Percentiles rank a stretch among this genome's conserved stretches.
Evolutionary conservation across 441 rosid genomes (phyloP).

Genomic region (Populus tomentosa): DNA sequence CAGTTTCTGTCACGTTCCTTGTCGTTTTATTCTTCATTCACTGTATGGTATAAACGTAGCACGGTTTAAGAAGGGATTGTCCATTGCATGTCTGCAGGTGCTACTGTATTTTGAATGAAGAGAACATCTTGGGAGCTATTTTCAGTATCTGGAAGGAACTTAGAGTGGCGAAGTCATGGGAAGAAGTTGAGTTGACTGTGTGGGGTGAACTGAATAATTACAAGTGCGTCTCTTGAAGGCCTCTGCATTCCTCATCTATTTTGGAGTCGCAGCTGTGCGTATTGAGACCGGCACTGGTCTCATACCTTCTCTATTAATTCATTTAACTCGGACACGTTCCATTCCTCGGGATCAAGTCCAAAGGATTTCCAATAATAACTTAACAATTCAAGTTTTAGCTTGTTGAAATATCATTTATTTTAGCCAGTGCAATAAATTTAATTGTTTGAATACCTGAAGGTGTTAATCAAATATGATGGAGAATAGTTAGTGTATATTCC

Average conservation of each 20-base stretch:
- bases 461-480: too few species aligned
- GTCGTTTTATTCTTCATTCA: neutral
- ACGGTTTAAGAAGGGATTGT: neutral
- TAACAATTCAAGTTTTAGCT: neutral
- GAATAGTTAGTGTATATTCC: too few species aligned
- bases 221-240: conserved; percentile 16
- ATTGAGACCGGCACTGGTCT: neutral
- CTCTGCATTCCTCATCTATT: neutral
- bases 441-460: neutral
- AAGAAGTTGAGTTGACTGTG: conserved; percentile 70
- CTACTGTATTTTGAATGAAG: conserved; percentile 85
- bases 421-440: neutral
- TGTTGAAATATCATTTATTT: neutral
- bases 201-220: conserved; percentile 80
- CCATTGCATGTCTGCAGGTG: neutral
- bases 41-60: neutral
- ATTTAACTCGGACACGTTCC: neutral
- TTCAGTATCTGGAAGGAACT: conserved; percentile 83
- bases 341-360: neutral
- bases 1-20: neutral
- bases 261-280: neutral
- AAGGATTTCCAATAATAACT: neutral
- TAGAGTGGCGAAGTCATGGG: conserved; percentile 68
- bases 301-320: neutral
- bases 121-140: conserved; percentile 81